phyloP scores from a whole-genome alignment of 441 rosid species.

The Erodium trifolium region DNA sequence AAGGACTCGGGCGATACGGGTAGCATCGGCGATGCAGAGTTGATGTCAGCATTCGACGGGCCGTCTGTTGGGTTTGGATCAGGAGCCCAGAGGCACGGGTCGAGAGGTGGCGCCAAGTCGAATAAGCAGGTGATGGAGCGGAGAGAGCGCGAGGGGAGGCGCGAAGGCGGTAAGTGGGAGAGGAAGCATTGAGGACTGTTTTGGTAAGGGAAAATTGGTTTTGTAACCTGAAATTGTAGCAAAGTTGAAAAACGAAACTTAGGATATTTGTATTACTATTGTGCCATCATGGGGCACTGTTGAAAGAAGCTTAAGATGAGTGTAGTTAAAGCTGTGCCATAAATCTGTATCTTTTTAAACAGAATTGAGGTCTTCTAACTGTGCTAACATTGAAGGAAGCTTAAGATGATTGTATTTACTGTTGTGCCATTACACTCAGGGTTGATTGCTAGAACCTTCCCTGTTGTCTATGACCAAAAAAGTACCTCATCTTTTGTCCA shows the following conservation, averaged over 20 bases:
- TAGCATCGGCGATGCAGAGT: slow-evolving; percentile 65
- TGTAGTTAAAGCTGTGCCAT: too few relatives aligned
- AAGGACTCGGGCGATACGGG: slow-evolving; percentile 71
- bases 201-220: not conserved
- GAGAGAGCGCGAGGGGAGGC: slow-evolving; percentile 64
- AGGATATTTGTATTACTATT: too few relatives aligned
- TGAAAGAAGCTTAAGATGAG: not conserved
- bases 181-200: slow-evolving; percentile 42
- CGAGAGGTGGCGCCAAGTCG: slow-evolving; percentile 57
- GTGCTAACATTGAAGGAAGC: too few relatives aligned
- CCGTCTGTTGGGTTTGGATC: slow-evolving; percentile 46
- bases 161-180: slow-evolving; percentile 79
- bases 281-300: too few relatives aligned
- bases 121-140: slow-evolving; percentile 50
- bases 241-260: too few relatives aligned
- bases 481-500: too few relatives aligned
- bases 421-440: not conserved
- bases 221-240: not conserved
- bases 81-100: slow-evolving; percentile 45
- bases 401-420: not conserved
- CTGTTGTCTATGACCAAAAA: too few relatives aligned
- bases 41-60: slow-evolving; percentile 52
- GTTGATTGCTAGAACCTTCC: too few relatives aligned
- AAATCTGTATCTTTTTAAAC: too few relatives aligned
- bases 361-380: too few relatives aligned